Conservation (phyloP, 2,329 filamentous ascomycete genomes). For the Thermomyces lanuginosus region DNA sequence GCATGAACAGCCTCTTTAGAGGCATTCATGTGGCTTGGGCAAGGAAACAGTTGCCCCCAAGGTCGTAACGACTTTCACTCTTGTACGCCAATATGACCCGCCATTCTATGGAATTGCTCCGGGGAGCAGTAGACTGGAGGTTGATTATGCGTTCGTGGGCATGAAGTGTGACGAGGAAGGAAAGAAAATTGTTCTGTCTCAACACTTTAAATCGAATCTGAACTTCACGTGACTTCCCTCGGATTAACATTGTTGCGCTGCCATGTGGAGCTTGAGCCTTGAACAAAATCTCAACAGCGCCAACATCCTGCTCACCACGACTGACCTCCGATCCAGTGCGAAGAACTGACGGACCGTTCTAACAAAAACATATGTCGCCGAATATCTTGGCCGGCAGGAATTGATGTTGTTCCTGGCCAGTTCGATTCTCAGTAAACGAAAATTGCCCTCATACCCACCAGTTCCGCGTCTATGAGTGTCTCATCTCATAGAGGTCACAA, state of each 20-base stretch:
- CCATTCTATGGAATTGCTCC: slow-evolving; percentile 23
- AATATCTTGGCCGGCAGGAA: slow-evolving; percentile 1
- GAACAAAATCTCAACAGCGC: too few relatives aligned
- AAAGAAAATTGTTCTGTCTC: slow-evolving; percentile 2
- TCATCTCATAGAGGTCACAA: slow-evolving; percentile 20
- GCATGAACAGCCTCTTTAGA: too few relatives aligned
- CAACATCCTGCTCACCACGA: too few relatives aligned
- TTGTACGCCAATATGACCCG: slow-evolving; percentile 35
- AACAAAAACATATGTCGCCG: not conserved
- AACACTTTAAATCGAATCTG: slow-evolving; percentile 1
- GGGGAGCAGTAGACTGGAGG: slow-evolving; percentile 23
- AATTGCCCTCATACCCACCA: slow-evolving; percentile 16
- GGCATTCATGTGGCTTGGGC: slow-evolving; percentile 3
- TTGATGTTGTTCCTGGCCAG: not conserved
- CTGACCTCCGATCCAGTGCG: too few relatives aligned
- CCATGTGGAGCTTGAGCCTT: not conserved
- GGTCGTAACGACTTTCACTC: slow-evolving; percentile 17
- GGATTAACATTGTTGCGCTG: not conserved
- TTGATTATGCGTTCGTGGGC: slow-evolving; percentile 34
- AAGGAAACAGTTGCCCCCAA: slow-evolving; percentile 8
- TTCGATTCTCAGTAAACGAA: slow-evolving; percentile 1
- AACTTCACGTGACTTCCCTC: slow-evolving; percentile 1
- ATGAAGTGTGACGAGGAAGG: slow-evolving; percentile 21
- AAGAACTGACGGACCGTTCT: too few relatives aligned
- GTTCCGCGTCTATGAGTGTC: slow-evolving; percentile 20